phyloP scores from a whole-genome alignment of 2,329 filamentous ascomycete genomes.

The Zymoseptoria tritici region DNA sequence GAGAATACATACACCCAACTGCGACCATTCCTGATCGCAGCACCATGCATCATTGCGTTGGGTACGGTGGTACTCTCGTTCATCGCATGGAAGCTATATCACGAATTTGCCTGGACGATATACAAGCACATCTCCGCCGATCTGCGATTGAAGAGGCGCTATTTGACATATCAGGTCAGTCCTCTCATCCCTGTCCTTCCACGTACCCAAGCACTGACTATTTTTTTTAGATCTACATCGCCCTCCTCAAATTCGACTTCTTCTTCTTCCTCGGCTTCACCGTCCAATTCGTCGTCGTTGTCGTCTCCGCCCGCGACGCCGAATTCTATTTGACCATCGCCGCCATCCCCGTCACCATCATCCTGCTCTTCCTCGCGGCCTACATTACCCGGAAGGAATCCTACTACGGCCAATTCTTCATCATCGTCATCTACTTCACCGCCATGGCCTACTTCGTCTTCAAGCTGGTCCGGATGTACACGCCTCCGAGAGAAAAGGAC shows the following conservation, averaged over 20 bases:
- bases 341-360: constrained; percentile 83
- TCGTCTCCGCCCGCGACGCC: constrained; percentile 56
- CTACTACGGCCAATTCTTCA: constrained; percentile 64
- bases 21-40: constrained; percentile 71
- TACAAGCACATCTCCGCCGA: constrained; percentile 99
- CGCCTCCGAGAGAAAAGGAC: constrained; percentile 38
- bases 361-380: constrained; percentile 77
- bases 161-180: constrained; percentile 86
- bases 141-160: constrained; percentile 91
- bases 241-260: constrained; percentile 96
- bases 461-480: constrained; percentile 95
- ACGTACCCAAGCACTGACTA: constrained; percentile 5
- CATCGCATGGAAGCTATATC: constrained; percentile 89
- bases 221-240: constrained; percentile 78
- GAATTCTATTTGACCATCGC: constrained; percentile 84
- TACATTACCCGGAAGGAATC: constrained; percentile 81
- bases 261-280: constrained; percentile 99
- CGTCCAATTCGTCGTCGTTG: constrained; percentile 94
- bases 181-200: constrained; percentile 12
- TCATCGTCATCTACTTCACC: constrained; percentile 79
- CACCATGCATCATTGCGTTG: constrained; percentile 74
- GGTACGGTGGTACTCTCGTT: constrained; percentile 66
- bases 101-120: constrained; percentile 98
- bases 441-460: constrained; percentile 94
- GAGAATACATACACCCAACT: constrained; percentile 60